Evolutionary conservation across 768 basidiomycete genomes (phyloP).

Genomic region (Russula abietina): DNA sequence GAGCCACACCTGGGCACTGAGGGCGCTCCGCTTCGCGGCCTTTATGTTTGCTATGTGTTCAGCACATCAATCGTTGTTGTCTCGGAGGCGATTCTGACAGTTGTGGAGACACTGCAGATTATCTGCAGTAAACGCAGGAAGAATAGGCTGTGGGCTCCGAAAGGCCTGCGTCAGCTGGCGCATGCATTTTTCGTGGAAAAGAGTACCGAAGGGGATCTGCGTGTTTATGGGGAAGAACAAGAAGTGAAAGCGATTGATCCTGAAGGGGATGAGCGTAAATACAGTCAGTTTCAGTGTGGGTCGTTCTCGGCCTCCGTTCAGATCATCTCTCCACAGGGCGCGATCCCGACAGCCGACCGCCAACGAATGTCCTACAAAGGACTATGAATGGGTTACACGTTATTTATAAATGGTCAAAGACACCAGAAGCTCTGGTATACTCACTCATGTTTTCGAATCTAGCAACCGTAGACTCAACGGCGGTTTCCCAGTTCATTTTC

Average conservation of each 20-base stretch:
- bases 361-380: constrained; percentile 39
- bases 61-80: constrained; percentile 40
- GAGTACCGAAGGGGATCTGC: constrained; percentile 27
- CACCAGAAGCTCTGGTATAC: constrained; percentile 38
- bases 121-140: constrained; percentile 35
- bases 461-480: neutral
- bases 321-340: constrained; percentile 27
- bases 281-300: constrained; percentile 17
- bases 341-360: constrained; percentile 46
- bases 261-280: constrained; percentile 26
- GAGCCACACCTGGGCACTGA: constrained; percentile 31
- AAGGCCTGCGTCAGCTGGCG: constrained; percentile 35
- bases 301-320: neutral
- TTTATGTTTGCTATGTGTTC: constrained; percentile 49
- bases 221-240: constrained; percentile 30
- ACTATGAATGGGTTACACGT: constrained; percentile 34
- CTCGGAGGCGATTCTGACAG: constrained; percentile 33
- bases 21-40: constrained; percentile 34
- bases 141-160: constrained; percentile 47
- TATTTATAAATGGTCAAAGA: constrained; percentile 38
- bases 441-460: neutral
- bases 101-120: constrained; percentile 36
- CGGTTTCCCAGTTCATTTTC: constrained; percentile 40
- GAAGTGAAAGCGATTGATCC: constrained; percentile 28
- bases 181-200: constrained; percentile 30